phyloP scores from a whole-genome alignment of 2,329 filamentous ascomycete species.

The Zymoseptoria pseudotritici region DNA sequence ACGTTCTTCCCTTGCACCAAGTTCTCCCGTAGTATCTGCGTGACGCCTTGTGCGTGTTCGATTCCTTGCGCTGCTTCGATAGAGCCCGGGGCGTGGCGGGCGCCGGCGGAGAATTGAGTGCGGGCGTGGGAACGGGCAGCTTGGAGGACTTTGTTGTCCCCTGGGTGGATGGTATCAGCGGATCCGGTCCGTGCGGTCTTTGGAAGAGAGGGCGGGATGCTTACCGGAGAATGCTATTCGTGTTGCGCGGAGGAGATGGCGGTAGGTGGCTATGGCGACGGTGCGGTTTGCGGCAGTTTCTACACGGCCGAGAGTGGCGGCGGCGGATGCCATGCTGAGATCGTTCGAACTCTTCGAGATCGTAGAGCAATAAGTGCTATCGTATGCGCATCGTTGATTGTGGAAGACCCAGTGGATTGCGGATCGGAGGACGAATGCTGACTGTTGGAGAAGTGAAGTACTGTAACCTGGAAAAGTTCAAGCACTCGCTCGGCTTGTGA shows the following conservation, averaged over 20 bases:
- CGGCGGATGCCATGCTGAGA: neutral
- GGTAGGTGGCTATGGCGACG: conserved; percentile 71
- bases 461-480: neutral
- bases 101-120: conserved; percentile 62
- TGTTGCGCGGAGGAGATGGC: conserved; percentile 71
- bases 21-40: conserved; percentile 71
- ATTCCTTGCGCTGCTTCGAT: conserved; percentile 58
- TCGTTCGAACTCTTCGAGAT: neutral
- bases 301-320: conserved; percentile 3
- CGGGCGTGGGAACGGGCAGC: conserved; percentile 70
- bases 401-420: neutral
- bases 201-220: neutral
- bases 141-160: conserved; percentile 59
- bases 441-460: neutral
- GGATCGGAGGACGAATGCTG: neutral
- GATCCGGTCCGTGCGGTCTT: neutral
- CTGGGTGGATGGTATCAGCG: conserved; percentile 39
- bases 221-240: conserved; percentile 75
- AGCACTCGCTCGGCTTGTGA: neutral
- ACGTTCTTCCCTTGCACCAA: conserved; percentile 66
- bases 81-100: conserved; percentile 50
- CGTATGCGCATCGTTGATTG: conserved; percentile 6
- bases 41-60: conserved; percentile 73
- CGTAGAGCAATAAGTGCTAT: neutral
- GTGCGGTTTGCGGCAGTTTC: conserved; percentile 25